Conservation (phyloP, 768 basidiomycete species). For the Clavulina sp. region DNA sequence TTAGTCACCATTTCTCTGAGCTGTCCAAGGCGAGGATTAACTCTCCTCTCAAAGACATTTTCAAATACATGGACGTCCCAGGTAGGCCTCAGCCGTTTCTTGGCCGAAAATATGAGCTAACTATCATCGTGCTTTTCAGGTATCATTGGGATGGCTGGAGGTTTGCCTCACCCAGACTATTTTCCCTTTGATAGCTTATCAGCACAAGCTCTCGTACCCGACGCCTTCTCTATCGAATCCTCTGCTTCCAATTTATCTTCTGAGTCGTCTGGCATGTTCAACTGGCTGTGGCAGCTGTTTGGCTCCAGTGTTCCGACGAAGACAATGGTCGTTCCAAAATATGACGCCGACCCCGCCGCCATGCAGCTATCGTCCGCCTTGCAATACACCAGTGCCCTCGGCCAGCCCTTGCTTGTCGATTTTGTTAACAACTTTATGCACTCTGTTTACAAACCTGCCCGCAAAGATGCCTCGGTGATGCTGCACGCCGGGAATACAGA, state of each 20-base stretch:
- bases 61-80: slow-evolving; percentile 39
- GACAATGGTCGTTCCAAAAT: slow-evolving; percentile 28
- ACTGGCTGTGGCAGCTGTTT: neutral
- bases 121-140: no score
- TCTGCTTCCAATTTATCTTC: no score
- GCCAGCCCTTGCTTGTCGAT: slow-evolving; percentile 38
- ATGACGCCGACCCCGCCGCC: slow-evolving; percentile 20
- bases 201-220: slow-evolving; percentile 32
- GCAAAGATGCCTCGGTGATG: slow-evolving; percentile 39
- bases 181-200: slow-evolving; percentile 53
- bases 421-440: slow-evolving; percentile 41
- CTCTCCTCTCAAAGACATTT: slow-evolving; percentile 50
- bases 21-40: slow-evolving; percentile 29
- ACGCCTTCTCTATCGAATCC: no score
- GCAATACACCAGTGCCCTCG: slow-evolving; percentile 48
- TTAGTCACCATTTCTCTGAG: slow-evolving; percentile 54
- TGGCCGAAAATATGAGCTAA: no score
- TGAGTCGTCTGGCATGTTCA: no score
- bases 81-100: no score
- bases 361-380: slow-evolving; percentile 46
- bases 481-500: slow-evolving; percentile 58
- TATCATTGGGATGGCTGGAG: slow-evolving; percentile 47
- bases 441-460: slow-evolving; percentile 28
- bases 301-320: slow-evolving; percentile 17
- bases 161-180: slow-evolving; percentile 50